phyloP scores from a whole-genome alignment of 805 yeast species.

The Metschnikowia matae region DNA sequence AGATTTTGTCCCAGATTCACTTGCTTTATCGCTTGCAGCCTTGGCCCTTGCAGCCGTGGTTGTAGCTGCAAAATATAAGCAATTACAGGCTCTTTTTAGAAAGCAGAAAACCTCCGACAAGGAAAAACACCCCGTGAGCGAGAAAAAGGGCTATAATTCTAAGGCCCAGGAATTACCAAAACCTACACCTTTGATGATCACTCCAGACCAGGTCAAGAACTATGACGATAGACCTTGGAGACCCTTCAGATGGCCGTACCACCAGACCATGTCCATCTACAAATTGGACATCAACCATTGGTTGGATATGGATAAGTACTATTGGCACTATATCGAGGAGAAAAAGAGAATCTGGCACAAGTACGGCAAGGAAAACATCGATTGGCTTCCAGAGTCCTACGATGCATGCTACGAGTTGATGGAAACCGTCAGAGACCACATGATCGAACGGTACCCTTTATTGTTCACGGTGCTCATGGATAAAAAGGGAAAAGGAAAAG shows the following conservation, averaged over 20 bases:
- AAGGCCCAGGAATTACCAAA: constrained; percentile 25
- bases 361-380: constrained; percentile 60
- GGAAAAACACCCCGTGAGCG: constrained; percentile 1
- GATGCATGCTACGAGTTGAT: constrained; percentile 61
- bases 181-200: constrained; percentile 58
- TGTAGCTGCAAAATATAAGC: not conserved
- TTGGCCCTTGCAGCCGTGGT: not conserved
- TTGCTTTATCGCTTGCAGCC: not conserved
- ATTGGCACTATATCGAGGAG: constrained; percentile 61
- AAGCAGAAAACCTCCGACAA: not conserved
- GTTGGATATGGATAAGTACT: constrained; percentile 77
- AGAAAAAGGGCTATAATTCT: not conserved
- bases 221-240: constrained; percentile 79
- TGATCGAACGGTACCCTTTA: constrained; percentile 59
- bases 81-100: not conserved
- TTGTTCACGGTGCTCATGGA: constrained; percentile 47
- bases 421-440: constrained; percentile 57
- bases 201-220: constrained; percentile 61
- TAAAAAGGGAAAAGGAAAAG: constrained; percentile 43
- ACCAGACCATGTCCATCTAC: constrained; percentile 73
- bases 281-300: constrained; percentile 71
- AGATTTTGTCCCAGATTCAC: not conserved
- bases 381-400: constrained; percentile 61
- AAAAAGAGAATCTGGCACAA: constrained; percentile 53
- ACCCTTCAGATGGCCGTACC: constrained; percentile 77